These are phyloP conservation scores for Botrytis byssoidea DNA, from an alignment of 2,329 filamentous ascomycete species.

Conservation along the genomic window DNA sequence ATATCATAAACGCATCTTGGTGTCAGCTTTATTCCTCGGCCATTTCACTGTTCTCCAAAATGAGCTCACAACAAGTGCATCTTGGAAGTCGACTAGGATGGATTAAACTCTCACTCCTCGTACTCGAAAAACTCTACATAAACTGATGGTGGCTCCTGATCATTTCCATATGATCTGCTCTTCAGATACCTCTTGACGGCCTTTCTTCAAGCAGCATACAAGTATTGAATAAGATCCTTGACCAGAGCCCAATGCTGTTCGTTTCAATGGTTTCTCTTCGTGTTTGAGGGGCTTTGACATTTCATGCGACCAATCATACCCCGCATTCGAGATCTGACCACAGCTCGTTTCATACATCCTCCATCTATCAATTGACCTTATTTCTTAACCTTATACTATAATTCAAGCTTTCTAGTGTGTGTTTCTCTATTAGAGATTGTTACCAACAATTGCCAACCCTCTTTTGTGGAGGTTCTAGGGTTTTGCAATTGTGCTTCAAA, in stretches of 20 bases:
- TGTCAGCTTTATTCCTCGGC: too few species aligned
- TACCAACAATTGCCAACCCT: background rate
- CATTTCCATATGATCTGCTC: background rate
- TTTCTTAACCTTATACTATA: background rate
- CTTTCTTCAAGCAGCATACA: background rate
- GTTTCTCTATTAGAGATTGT: background rate
- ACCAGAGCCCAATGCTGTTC: background rate
- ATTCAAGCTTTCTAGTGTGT: background rate
- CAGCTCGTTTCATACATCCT: slow-evolving; percentile 9
- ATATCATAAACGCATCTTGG: background rate
- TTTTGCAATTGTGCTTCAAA: background rate
- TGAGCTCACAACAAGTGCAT: background rate
- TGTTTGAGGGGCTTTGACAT: slow-evolving; percentile 14
- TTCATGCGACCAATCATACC: slow-evolving; percentile 3
- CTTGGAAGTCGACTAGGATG: background rate
- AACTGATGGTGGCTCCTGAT: background rate
- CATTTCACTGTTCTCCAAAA: background rate
- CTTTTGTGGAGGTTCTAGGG: background rate
- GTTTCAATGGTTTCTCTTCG: slow-evolving; percentile 4
- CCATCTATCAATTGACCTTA: slow-evolving; percentile 10
- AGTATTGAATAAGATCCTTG: background rate
- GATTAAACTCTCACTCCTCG: background rate
- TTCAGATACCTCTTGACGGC: background rate
- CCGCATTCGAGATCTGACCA: background rate
- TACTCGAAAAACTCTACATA: background rate